Evolutionary conservation across 2,329 filamentous ascomycete species (phyloP).

Genomic region (Dryadomyces quercus-mongolicae): DNA sequence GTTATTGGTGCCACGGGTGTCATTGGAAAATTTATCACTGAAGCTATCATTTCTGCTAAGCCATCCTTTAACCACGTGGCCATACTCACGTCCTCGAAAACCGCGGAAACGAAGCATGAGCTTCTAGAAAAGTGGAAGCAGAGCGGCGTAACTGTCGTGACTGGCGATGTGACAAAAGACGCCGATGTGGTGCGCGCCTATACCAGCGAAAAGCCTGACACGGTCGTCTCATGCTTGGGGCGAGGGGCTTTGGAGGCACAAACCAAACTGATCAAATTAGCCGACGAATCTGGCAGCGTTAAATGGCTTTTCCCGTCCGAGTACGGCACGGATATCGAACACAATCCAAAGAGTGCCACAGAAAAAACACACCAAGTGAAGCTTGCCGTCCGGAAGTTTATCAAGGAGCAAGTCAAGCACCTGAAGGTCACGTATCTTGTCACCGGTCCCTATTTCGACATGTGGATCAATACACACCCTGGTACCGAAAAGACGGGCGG

Average conservation of each 20-base stretch:
- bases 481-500: constrained; percentile 33
- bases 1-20: constrained; percentile 24
- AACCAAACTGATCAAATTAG: constrained; percentile 47
- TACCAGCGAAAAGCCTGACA: constrained; percentile 43
- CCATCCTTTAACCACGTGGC: constrained; percentile 19
- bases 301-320: constrained; percentile 57
- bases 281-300: constrained; percentile 39
- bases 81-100: constrained; percentile 31
- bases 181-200: constrained; percentile 44
- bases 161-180: constrained; percentile 40
- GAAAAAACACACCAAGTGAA: constrained; percentile 62
- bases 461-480: constrained; percentile 38
- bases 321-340: constrained; percentile 55
- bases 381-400: constrained; percentile 51
- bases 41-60: constrained; percentile 18
- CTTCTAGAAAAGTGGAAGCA: constrained; percentile 29
- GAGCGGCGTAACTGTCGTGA: constrained; percentile 36
- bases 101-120: constrained; percentile 34
- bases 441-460: constrained; percentile 56
- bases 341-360: constrained; percentile 38
- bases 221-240: constrained; percentile 53
- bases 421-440: constrained; percentile 56
- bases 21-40: constrained; percentile 24
- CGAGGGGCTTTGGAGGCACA: constrained; percentile 49
- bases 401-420: constrained; percentile 38